These are phyloP conservation scores for Capsicum rhomboideum DNA, from an alignment of 257 asterid genomes.

Conservation along the genomic window DNA sequence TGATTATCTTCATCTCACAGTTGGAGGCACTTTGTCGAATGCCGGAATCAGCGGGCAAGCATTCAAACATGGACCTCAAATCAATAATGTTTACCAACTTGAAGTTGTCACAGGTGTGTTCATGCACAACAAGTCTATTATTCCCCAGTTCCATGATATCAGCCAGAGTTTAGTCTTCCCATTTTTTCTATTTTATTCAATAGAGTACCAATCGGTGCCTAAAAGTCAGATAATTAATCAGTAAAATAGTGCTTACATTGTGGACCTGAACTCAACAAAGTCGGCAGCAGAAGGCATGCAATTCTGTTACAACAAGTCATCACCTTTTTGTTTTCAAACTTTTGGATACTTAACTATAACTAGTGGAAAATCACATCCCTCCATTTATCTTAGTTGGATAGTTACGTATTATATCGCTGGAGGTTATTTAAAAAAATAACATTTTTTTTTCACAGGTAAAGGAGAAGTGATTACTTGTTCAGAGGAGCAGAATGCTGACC, in stretches of 20 bases:
- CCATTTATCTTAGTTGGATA: neutral
- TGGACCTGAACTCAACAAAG: neutral
- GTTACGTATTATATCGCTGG: neutral
- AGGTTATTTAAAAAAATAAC: neutral
- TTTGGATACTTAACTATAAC: neutral
- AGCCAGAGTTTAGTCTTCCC: neutral
- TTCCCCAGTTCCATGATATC: neutral
- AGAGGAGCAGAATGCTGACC: slow-evolving; percentile 58
- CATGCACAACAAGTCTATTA: neutral
- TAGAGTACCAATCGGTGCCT: neutral
- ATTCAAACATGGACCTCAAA: slow-evolving; percentile 86
- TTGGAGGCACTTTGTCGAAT: slow-evolving; percentile 90
- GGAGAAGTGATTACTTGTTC: slow-evolving; percentile 81
- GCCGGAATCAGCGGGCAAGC: slow-evolving; percentile 98
- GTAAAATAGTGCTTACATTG: neutral
- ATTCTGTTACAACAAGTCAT: slow-evolving; percentile 1
- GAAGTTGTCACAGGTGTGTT: slow-evolving; percentile 81
- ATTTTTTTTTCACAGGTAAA: slow-evolving; percentile 31
- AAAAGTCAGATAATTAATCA: neutral
- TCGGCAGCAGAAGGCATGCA: neutral
- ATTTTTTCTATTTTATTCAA: neutral
- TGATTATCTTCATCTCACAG: slow-evolving; percentile 83
- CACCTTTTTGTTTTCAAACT: neutral
- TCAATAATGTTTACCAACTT: slow-evolving; percentile 73
- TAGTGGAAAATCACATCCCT: neutral